phyloP scores from a whole-genome alignment of 2,329 filamentous ascomycete species.

The Zymoseptoria tritici region DNA sequence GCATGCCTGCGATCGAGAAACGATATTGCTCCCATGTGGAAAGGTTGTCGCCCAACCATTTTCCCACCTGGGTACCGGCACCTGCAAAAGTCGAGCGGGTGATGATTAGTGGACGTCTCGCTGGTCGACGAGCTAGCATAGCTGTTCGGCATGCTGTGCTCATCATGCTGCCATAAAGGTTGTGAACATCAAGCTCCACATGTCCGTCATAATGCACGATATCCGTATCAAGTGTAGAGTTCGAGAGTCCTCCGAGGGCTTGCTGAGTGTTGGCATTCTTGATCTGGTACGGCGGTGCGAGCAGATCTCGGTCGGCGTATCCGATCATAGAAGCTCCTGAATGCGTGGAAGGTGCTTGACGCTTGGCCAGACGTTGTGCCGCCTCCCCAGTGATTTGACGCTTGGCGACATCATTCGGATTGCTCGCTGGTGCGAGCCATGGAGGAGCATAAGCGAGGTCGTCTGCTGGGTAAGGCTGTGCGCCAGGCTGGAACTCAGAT shows the following conservation, averaged over 20 bases:
- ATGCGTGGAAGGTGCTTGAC: slow-evolving; percentile 9
- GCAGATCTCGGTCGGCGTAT: slow-evolving; percentile 40
- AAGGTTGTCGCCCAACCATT: slow-evolving; percentile 54
- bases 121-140: slow-evolving; percentile 60
- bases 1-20: slow-evolving; percentile 32
- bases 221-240: slow-evolving; percentile 54
- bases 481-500: slow-evolving; percentile 53
- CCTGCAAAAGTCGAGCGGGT: slow-evolving; percentile 52
- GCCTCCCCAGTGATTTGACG: neutral
- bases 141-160: slow-evolving; percentile 55
- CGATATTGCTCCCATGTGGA: neutral
- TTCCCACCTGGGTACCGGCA: slow-evolving; percentile 50
- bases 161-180: slow-evolving; percentile 72
- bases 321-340: slow-evolving; percentile 10
- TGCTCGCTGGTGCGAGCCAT: slow-evolving; percentile 33
- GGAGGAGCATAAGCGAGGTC: slow-evolving; percentile 21
- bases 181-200: slow-evolving; percentile 67
- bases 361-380: slow-evolving; percentile 3
- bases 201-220: slow-evolving; percentile 60
- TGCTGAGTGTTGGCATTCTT: slow-evolving; percentile 41
- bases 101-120: slow-evolving; percentile 60
- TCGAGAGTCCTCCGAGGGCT: slow-evolving; percentile 37
- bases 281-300: slow-evolving; percentile 59
- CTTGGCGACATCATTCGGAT: slow-evolving; percentile 9
- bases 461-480: slow-evolving; percentile 18